Percentiles rank a stretch among this genome's conserved stretches.
Evolutionary conservation across 805 yeast genomes (phyloP).

Genomic region (Candida adriatica): DNA sequence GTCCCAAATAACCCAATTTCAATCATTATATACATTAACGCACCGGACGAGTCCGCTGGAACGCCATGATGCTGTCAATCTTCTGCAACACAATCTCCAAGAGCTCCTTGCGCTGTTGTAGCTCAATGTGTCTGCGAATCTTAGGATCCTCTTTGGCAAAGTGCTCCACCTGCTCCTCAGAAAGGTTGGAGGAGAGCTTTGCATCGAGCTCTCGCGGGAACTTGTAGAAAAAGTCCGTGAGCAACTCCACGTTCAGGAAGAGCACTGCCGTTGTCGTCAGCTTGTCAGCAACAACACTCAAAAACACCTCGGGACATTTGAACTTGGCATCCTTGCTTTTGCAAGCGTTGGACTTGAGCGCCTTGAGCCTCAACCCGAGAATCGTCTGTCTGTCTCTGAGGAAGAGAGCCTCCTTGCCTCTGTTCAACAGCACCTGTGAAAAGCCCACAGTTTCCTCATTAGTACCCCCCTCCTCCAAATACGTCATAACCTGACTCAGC

Average conservation of each 20-base stretch:
- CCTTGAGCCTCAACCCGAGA: conserved; percentile 66
- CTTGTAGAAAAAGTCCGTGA: conserved; percentile 92
- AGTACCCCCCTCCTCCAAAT: conserved; percentile 35
- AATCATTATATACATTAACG: too few species aligned
- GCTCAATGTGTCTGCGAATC: conserved; percentile 81
- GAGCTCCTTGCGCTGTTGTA: conserved; percentile 88
- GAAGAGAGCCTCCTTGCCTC: conserved; percentile 82
- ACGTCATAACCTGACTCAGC: conserved; percentile 74
- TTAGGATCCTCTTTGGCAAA: conserved; percentile 92
- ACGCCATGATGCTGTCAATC: conserved; percentile 54
- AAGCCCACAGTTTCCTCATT: conserved; percentile 78
- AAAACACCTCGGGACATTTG: conserved; percentile 89
- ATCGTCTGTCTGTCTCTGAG: conserved; percentile 66
- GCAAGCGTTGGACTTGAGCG: conserved; percentile 72
- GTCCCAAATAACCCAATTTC: too few species aligned
- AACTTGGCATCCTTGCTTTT: conserved; percentile 72
- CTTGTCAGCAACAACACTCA: conserved; percentile 89
- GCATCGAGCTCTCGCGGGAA: conserved; percentile 91
- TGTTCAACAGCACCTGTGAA: conserved; percentile 62
- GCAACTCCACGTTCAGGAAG: conserved; percentile 85
- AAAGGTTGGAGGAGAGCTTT: conserved; percentile 55
- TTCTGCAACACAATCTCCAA: conserved; percentile 77
- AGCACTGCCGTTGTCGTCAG: conserved; percentile 88
- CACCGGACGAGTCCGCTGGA: too few species aligned
- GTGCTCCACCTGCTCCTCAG: conserved; percentile 70